Evolutionary conservation across 2,329 filamentous ascomycete species (phyloP), one percentile per base, ranked within the genome.

Genomic region (Didymella sp.): DNA sequence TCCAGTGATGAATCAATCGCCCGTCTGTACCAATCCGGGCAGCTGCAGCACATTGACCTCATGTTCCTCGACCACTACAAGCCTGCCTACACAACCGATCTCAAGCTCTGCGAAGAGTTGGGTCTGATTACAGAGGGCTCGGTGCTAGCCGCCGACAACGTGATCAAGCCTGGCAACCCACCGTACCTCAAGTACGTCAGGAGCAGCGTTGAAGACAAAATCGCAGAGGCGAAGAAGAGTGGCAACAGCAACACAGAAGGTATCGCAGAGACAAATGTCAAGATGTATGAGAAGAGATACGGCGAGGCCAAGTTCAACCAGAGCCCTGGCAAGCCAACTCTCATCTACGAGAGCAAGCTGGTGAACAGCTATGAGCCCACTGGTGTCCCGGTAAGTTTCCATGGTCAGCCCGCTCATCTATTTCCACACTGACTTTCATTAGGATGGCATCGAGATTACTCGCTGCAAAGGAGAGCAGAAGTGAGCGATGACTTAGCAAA

Each of bases 1-100:
- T 81, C 86, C 4, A 89, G 88, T 62, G 85, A 88, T 57, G 80
- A 82, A n/a, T 87, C 86, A 0, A 80, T 94, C 42, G 80, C 82
- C 45, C 82, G 85, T 5, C 79, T 94, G 4, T 80, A 86, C 60
- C 67, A 77, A 1, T 73, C 79, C 3, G 85, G 85, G 0, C 67
- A 72, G 4, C 72, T 92, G 22, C 75, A 79, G 22, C 80, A 82
- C 42, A 85, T 92, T 58, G 89, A 92, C 65, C 76, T 93, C 35
- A 79, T 92, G 74, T 94, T 95, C 73, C 78, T 95, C 31, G 91
- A 95, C 68, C 91, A 95, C 73, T 88, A 89, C 76, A 93, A 94
- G 75, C 88, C 89, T 0, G 84, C 87, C 0, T 95, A 94, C 72
- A 85, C 84, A 0, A 82, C 84, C 0, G 91, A 95, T 66, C 75